Percentiles rank a stretch among this genome's conserved stretches.
phyloP scores from a whole-genome alignment of 768 basidiomycete genomes.

The Russula sp. region DNA sequence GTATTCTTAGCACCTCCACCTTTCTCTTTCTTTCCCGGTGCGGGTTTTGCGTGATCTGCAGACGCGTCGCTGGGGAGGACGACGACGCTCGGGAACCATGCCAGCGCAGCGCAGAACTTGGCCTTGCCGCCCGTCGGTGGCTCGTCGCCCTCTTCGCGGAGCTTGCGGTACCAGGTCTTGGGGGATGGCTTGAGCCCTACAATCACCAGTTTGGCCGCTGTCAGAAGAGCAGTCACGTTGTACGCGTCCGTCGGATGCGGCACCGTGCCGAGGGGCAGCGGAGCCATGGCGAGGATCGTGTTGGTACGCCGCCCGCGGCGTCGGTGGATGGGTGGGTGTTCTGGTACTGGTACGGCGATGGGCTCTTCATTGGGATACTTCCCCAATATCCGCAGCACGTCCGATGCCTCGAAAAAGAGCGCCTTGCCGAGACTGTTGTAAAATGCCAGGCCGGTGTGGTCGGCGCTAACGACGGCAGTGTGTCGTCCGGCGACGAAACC shows the following conservation, averaged over 20 bases:
- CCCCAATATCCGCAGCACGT: constrained; percentile 89
- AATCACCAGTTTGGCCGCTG: constrained; percentile 84
- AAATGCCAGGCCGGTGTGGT: constrained; percentile 87
- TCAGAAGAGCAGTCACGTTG: constrained; percentile 77
- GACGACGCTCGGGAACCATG: constrained; percentile 68
- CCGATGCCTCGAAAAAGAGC: constrained; percentile 89
- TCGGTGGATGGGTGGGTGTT: constrained; percentile 32
- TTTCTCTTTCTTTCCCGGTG: constrained; percentile 21
- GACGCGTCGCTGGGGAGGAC: constrained; percentile 26
- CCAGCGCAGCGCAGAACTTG: constrained; percentile 55
- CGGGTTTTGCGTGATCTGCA: constrained; percentile 10
- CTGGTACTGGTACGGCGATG: constrained; percentile 9
- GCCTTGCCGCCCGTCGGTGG: constrained; percentile 34
- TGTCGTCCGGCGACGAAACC: constrained; percentile 88
- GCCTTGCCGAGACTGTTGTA: constrained; percentile 93
- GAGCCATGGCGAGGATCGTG: constrained; percentile 69
- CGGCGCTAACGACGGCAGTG: constrained; percentile 86
- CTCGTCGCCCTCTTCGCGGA: constrained; percentile 46
- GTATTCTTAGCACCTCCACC: constrained; percentile 24
- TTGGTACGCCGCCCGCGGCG: constrained; percentile 44
- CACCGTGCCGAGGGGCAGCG: constrained; percentile 71
- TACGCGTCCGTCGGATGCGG: constrained; percentile 74
- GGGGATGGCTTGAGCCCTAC: constrained; percentile 90
- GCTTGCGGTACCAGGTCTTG: constrained; percentile 82
- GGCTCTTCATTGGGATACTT: constrained; percentile 63